Conservation (phyloP, 202 grass and related monocot genomes). For the Setaria italica region DNA sequence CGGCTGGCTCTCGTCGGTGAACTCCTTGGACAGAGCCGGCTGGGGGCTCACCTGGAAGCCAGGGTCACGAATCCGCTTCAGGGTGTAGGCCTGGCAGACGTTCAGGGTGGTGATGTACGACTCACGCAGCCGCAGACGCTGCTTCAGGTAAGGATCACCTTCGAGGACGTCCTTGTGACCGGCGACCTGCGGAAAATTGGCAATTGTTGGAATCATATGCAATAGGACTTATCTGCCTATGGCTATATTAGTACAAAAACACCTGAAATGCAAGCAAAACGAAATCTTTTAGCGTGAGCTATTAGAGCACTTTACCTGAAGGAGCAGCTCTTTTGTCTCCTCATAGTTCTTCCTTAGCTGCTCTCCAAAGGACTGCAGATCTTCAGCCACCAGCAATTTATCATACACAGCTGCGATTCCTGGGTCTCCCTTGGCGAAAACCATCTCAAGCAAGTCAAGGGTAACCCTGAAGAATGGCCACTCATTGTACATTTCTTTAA, state of each 20-base stretch:
- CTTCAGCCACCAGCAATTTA: slow-evolving; percentile 85
- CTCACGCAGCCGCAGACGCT: slow-evolving; percentile 88
- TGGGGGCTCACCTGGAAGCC: slow-evolving; percentile 61
- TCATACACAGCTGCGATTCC: slow-evolving; percentile 93
- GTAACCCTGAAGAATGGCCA: slow-evolving; percentile 99
- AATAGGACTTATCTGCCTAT: neutral
- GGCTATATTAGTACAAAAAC: slow-evolving; percentile 2
- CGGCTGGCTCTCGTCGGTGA: slow-evolving; percentile 47
- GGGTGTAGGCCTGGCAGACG: slow-evolving; percentile 93
- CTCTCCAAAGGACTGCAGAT: slow-evolving; percentile 80
- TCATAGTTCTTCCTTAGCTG: slow-evolving; percentile 82
- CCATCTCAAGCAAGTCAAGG: slow-evolving; percentile 98
- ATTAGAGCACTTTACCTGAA: slow-evolving; percentile 73
- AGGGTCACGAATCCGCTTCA: slow-evolving; percentile 93
- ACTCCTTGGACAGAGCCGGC: slow-evolving; percentile 65
- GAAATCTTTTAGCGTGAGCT: slow-evolving; percentile 7
- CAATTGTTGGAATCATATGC: slow-evolving; percentile 19
- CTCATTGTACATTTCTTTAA: slow-evolving; percentile 98
- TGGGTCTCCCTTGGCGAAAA: slow-evolving; percentile 99
- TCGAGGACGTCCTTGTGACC: slow-evolving; percentile 92
- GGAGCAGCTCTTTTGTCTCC: slow-evolving; percentile 87
- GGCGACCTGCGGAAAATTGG: slow-evolving; percentile 62
- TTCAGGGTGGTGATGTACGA: slow-evolving; percentile 96
- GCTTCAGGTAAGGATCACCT: slow-evolving; percentile 94
- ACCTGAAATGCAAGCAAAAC: slow-evolving; percentile 35